Evolutionary conservation across 345 rosid species (phyloP).

Genomic region (Eucalyptus urophylla): DNA sequence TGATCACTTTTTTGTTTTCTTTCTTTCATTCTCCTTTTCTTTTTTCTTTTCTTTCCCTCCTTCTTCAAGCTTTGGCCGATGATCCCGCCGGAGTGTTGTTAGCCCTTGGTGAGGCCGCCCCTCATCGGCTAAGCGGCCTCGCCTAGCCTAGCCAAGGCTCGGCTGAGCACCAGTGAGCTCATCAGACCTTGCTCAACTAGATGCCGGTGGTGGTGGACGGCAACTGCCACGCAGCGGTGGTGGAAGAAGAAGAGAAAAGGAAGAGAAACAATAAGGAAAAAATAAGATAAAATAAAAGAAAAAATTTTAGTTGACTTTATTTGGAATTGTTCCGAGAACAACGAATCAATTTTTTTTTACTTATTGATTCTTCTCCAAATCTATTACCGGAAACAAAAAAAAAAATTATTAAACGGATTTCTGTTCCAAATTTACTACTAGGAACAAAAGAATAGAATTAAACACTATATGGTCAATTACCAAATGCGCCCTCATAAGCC

Average conservation of each 20-base stretch:
- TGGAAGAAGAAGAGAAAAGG: neutral
- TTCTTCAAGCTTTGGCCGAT: fast-evolving
- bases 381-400: fast-evolving
- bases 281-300: no score
- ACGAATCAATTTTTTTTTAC: no score
- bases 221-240: fast-evolving
- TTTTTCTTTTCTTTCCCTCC: no score
- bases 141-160: fast-evolving
- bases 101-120: fast-evolving
- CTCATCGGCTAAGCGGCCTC: fast-evolving
- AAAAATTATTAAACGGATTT: no score
- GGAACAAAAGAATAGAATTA: no score
- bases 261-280: no score
- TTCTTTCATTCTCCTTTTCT: no score
- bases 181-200: fast-evolving
- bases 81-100: fast-evolving
- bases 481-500: fast-evolving
- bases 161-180: fast-evolving
- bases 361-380: fast-evolving
- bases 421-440: fast-evolving
- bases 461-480: no score
- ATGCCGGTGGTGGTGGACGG: no score
- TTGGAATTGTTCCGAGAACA: fast-evolving
- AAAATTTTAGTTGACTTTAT: no score
- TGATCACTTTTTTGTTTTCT: no score